Conservation (phyloP, 257 asterid species). For the Plantago ovata region DNA sequence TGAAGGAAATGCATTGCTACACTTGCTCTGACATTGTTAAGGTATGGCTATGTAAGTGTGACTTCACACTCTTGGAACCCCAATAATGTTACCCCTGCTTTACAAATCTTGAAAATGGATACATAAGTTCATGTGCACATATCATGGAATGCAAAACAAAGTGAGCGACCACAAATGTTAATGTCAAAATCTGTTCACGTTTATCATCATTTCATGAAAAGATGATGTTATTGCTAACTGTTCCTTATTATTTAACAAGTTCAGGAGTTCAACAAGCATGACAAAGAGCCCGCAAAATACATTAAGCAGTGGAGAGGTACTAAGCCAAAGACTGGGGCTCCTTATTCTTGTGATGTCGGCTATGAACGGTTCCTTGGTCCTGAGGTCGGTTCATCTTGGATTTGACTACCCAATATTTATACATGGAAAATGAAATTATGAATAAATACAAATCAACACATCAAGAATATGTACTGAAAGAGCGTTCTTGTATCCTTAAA, state of each 20-base stretch:
- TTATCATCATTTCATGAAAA: slow-evolving; percentile 9
- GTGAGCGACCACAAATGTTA: slow-evolving; percentile 1
- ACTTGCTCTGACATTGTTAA: slow-evolving; percentile 95
- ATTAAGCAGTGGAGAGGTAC: slow-evolving; percentile 91
- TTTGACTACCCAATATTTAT: slow-evolving; percentile 13
- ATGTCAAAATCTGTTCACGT: not conserved
- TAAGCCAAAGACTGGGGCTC: slow-evolving; percentile 95
- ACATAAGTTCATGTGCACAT: slow-evolving; percentile 8
- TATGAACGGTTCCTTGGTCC: slow-evolving; percentile 99
- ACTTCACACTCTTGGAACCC: not conserved
- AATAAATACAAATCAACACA: no score
- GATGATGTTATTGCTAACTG: slow-evolving; percentile 16
- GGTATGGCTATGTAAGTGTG: slow-evolving; percentile 39
- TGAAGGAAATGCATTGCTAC: slow-evolving; percentile 92
- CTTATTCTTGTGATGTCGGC: slow-evolving; percentile 91
- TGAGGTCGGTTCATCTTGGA: slow-evolving; percentile 55
- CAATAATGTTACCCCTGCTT: slow-evolving; percentile 1
- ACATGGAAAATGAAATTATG: no score
- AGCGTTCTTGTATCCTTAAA: not conserved
- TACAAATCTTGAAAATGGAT: slow-evolving; percentile 9
- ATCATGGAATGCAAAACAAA: slow-evolving; percentile 4
- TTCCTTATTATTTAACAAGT: slow-evolving; percentile 24
- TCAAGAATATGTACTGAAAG: not conserved
- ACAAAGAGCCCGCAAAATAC: slow-evolving; percentile 84
- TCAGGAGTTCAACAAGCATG: slow-evolving; percentile 95